These are phyloP conservation scores for Populus nigra DNA, from an alignment of 345 rosid genomes.

Conservation along the genomic window DNA sequence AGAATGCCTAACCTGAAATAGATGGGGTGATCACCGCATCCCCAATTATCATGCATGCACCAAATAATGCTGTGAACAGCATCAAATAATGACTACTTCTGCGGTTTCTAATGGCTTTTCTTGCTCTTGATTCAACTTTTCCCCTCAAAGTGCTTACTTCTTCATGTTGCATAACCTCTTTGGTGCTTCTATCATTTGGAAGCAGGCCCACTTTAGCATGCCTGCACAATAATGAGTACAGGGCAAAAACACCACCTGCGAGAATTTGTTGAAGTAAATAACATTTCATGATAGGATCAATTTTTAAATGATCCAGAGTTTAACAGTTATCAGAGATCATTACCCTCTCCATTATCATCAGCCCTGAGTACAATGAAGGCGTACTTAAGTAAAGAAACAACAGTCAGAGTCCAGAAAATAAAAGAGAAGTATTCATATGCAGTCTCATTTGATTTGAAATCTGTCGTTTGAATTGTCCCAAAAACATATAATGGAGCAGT, in stretches of 20 bases:
- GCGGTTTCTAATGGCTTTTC: conserved; percentile 40
- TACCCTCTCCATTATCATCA: conserved; percentile 65
- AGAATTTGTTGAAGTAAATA: conserved; percentile 11
- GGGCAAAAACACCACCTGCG: conserved; percentile 62
- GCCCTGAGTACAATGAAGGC: conserved; percentile 50
- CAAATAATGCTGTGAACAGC: conserved; percentile 50
- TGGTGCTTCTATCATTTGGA: conserved; percentile 35
- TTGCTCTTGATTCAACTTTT: conserved; percentile 42
- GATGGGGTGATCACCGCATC: conserved; percentile 64
- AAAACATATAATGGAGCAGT: conserved; percentile 63
- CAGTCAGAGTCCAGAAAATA: conserved; percentile 60
- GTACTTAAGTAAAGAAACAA: conserved; percentile 52
- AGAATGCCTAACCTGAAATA: conserved; percentile 46
- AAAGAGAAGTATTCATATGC: conserved; percentile 54
- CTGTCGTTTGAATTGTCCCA: conserved; percentile 31
- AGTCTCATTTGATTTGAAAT: conserved; percentile 36
- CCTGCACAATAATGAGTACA: conserved; percentile 58
- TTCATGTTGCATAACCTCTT: conserved; percentile 26
- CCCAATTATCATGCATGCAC: conserved; percentile 58
- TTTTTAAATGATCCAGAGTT: neutral
- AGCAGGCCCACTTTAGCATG: conserved; percentile 55
- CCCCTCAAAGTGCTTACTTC: conserved; percentile 24
- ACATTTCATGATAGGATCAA: neutral
- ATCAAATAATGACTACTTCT: conserved; percentile 47
- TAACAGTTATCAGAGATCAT: neutral